Percentiles rank a stretch among this genome's conserved stretches.
Evolutionary conservation across 1,284 basidiomycete species (phyloP).

Genomic region (Inonotus obliquus): DNA sequence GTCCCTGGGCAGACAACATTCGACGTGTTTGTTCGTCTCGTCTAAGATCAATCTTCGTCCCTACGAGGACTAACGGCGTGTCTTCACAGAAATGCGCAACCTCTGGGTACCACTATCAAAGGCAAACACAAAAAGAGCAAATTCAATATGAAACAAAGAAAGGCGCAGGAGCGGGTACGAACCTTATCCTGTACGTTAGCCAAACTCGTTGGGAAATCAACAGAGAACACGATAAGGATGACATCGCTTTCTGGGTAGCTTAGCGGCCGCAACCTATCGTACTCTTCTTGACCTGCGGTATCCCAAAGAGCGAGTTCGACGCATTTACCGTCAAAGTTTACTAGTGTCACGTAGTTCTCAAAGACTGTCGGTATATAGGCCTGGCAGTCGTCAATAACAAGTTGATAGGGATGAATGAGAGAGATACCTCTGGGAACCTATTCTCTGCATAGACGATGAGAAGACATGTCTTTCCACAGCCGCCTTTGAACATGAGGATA

Average conservation of each 20-base stretch:
- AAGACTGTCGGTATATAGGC: conserved; percentile 98
- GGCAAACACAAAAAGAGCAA: background rate
- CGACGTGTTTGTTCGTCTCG: conserved; percentile 82
- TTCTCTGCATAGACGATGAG: conserved; percentile 96
- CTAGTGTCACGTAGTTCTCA: conserved; percentile 93
- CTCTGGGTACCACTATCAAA: conserved; percentile 89
- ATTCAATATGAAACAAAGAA: conserved; percentile 3
- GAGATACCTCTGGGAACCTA: conserved; percentile 89
- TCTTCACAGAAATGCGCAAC: conserved; percentile 96
- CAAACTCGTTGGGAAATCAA: conserved; percentile 94
- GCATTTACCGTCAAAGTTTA: conserved; percentile 83
- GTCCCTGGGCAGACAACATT: conserved; percentile 93
- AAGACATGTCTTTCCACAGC: conserved; percentile 87
- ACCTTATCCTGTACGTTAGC: conserved; percentile 94
- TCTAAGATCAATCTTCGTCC: conserved; percentile 91
- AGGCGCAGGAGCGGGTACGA: conserved; percentile 21
- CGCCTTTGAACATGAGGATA: conserved; percentile 39
- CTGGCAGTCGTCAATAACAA: conserved; percentile 36
- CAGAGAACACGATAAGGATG: conserved; percentile 94
- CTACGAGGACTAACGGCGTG: conserved; percentile 90
- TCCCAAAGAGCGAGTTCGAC: conserved; percentile 97
- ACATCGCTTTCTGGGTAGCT: conserved; percentile 97
- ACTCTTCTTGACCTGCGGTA: conserved; percentile 98
- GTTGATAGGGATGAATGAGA: conserved; percentile 20
- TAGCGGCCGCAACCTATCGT: conserved; percentile 89